phyloP scores from a whole-genome alignment of 345 rosid species.

The Moringa oleifera region DNA sequence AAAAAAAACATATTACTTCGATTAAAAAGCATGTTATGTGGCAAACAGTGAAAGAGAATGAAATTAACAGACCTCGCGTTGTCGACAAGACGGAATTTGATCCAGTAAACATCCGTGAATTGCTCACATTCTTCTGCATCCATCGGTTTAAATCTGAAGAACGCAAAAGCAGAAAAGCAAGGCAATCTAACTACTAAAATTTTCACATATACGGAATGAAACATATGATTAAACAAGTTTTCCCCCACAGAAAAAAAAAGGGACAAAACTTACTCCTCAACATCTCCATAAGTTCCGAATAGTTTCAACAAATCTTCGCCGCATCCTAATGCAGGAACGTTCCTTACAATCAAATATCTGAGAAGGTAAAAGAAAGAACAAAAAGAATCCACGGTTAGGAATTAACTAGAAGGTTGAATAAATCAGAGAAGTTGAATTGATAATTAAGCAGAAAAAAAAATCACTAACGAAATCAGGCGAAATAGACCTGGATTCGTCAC shows the following conservation, averaged over 20 bases:
- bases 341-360: slow-evolving; percentile 77
- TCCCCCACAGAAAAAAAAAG: not conserved
- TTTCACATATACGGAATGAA: not conserved
- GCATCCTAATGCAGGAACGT: slow-evolving; percentile 91
- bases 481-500: slow-evolving; percentile 72
- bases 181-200: not conserved
- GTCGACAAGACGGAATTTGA: slow-evolving; percentile 57
- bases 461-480: not conserved
- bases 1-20: no score
- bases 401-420: not conserved
- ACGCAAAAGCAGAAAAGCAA: slow-evolving; percentile 6
- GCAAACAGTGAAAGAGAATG: no score
- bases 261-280: slow-evolving; percentile 63
- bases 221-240: not conserved
- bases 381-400: no score
- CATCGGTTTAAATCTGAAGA: slow-evolving; percentile 72
- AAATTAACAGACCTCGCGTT: slow-evolving; percentile 54
- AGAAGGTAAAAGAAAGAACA: not conserved
- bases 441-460: not conserved
- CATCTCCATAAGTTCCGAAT: slow-evolving; percentile 65
- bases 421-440: not conserved
- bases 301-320: slow-evolving; percentile 75
- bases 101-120: slow-evolving; percentile 82
- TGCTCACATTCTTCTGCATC: slow-evolving; percentile 82
- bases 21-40: no score